Base-by-base conservation (phyloP, 2,329 filamentous ascomycete species). In the Arthroderma sp. region DNA sequence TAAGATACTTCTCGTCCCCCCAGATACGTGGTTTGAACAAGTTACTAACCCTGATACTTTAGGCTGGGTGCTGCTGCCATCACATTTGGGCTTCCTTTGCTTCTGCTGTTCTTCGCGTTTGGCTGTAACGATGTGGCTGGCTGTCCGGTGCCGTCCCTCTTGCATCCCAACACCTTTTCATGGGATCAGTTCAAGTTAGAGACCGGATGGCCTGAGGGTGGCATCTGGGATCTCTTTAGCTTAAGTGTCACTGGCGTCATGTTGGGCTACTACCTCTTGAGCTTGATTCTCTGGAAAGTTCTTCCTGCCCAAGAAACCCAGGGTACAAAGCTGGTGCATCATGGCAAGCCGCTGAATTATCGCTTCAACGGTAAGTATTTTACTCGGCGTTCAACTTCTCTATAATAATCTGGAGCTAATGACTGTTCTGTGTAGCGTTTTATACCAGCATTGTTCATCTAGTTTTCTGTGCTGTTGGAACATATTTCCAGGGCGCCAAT, bases 71-170 rank as follows among this genome's bases (percentile, higher is more conserved):
- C 59, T n/a, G 52, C 54, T 25, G 56, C 55, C 23, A 88, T 97
- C 66, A 87, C 87, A 6, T 85, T 94, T 65, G 84, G 85, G 58
- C 82, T 96, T 0, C 91, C 91, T 0, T 60, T 90, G 43, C 79
- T 91, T 62, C 81, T 89, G 64, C 95, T 93, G 73, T 69, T 84
- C 65, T 85, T 91, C 68, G 80, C 84, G 51, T 95, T 96, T 68
- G 77, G 86, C 66, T 96, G 91, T 79, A 97, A 96, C 74, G 91
- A 97, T 70, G 77, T 94, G 62, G 86, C 88, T 7, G 91, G 93
- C 59, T 97, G 93, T 68, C 93, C 91, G 51, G 85, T 88, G 2
- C 89, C 91, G 2, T 89, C 87, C 2, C 78, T 91, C 7, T 79
- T 95, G 38, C 78, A 80, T 63, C 90, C 87, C 33, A 83, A 80